Evolutionary conservation across 805 yeast genomes (phyloP).

Genomic region (Candida schatavii): DNA sequence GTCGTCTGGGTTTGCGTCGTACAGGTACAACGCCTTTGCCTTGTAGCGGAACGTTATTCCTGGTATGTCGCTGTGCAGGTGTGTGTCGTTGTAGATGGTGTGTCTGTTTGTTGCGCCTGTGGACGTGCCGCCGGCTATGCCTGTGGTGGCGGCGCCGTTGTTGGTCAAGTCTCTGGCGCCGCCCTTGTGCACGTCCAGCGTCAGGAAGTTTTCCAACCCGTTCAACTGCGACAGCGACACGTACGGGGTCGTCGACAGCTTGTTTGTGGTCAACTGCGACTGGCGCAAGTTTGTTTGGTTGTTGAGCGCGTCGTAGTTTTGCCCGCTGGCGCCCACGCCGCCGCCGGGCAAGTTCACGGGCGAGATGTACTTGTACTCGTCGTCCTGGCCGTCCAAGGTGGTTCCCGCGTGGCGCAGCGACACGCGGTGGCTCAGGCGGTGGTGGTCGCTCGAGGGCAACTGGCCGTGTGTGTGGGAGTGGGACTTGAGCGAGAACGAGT

Average conservation of each 20-base stretch:
- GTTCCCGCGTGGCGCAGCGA: constrained; percentile 5
- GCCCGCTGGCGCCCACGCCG: constrained; percentile 17
- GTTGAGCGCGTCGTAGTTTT: constrained; percentile 11
- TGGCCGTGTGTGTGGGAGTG: constrained; percentile 34
- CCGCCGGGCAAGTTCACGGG: constrained; percentile 13
- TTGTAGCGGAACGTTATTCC: constrained; percentile 67
- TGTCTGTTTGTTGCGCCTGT: constrained; percentile 15
- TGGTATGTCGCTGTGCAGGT: constrained; percentile 17
- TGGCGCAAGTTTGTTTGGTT: constrained; percentile 28
- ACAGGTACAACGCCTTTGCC: constrained; percentile 83
- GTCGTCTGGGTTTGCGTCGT: constrained; percentile 89
- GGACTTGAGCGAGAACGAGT: constrained; percentile 68
- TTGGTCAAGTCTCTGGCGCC: constrained; percentile 27
- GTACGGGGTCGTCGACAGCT: constrained; percentile 30
- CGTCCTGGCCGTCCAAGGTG: constrained; percentile 22
- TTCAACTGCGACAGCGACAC: constrained; percentile 56
- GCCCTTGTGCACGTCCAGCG: constrained; percentile 29
- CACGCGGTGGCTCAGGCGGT: constrained; percentile 3
- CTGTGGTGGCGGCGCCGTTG: constrained; percentile 10
- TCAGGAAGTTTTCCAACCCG: constrained; percentile 57
- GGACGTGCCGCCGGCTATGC: no score
- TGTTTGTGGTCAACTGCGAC: constrained; percentile 30
- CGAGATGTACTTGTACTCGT: constrained; percentile 20
- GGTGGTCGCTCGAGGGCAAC: constrained; percentile 20
- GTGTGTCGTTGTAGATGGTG: constrained; percentile 18